Evolutionary conservation across 768 basidiomycete species (phyloP), one percentile per base, ranked within the genome.

Genomic region (Cystobasidium onofrii): DNA sequence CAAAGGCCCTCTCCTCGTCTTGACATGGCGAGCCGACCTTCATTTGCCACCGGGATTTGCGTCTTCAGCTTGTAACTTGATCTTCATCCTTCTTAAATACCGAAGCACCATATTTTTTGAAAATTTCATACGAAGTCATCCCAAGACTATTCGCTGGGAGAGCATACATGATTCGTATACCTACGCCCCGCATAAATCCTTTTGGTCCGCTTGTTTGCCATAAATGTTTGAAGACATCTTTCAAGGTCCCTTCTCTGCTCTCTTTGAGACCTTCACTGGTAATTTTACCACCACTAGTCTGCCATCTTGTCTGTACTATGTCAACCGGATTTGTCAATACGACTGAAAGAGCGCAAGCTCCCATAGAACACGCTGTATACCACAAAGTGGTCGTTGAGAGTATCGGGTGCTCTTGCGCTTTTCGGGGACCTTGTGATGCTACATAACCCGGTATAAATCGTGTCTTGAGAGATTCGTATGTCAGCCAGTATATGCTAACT

Each of bases 221-320:
- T 34, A 76, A 17, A 31, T 65, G 67, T 54, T 36, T 66, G 34
- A 74, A 74, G 25, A 78, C 76, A 25, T 36, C 73, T 25, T 18
- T 57, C 12, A 78, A 13, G 3, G 69, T 71, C 12, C 54, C 69
- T 55, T 60, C 69, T 55, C 55, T 55, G 34, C 55, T 71, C 1
- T 29, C 15, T 17, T 36, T 55, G 54, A 71, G 36, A 31, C 60
- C 77, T 65, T 12, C 74, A 57, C 41, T 64, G 44, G 18, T 33
- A 20, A 64, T 71, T n/a, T 65, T 70, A 6, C 74, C 77, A 0
- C 75, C 78, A 7, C 57, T 61, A 3, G 78, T 78, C 70, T 78
- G 78, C 78, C 78, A 78, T 25, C 74, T 46, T n/a, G 75, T 73
- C 63, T 78, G 76, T 7, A 78, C 73, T 12, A 77, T 60, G 52